Conservation (phyloP, 176 grass and related monocot species). For the Aegilops sharonensis region DNA sequence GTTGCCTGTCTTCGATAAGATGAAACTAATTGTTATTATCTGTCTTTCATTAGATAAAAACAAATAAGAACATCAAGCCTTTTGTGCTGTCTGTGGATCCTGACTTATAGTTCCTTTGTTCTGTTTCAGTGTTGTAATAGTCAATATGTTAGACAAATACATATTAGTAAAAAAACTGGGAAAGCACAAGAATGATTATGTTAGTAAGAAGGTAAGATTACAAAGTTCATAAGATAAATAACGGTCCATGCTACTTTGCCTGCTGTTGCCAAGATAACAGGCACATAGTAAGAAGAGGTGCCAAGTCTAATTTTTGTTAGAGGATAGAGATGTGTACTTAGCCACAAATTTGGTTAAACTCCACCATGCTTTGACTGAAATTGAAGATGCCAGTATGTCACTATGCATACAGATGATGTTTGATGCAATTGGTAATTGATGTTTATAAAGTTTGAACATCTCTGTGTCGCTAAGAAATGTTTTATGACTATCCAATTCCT, state of each 20-base stretch:
- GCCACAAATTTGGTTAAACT: not conserved
- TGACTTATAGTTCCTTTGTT: not conserved
- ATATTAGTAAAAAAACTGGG: not conserved
- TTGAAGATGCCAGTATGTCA: not conserved
- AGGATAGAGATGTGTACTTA: not conserved
- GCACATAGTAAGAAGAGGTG: not conserved
- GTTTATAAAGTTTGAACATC: not conserved
- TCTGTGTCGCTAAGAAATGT: not conserved
- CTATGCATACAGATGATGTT: not conserved
- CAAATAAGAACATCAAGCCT: not conserved
- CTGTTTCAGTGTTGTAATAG: not conserved
- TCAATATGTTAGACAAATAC: not conserved
- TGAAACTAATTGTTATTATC: not conserved
- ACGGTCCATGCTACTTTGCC: not conserved
- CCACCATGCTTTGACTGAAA: not conserved
- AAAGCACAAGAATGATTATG: not conserved
- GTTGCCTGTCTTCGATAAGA: not conserved
- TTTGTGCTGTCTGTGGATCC: not conserved
- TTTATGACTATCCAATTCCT: not conserved
- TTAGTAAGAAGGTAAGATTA: not conserved
- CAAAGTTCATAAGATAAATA: not conserved
- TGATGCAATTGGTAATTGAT: not conserved
- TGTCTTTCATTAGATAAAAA: not conserved
- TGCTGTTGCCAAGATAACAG: not conserved
- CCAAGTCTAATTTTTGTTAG: not conserved